These are phyloP conservation scores for Hyphodiscus hymeniophilus DNA, from an alignment of 495 filamentous ascomycete genomes.

Conservation along the genomic window DNA sequence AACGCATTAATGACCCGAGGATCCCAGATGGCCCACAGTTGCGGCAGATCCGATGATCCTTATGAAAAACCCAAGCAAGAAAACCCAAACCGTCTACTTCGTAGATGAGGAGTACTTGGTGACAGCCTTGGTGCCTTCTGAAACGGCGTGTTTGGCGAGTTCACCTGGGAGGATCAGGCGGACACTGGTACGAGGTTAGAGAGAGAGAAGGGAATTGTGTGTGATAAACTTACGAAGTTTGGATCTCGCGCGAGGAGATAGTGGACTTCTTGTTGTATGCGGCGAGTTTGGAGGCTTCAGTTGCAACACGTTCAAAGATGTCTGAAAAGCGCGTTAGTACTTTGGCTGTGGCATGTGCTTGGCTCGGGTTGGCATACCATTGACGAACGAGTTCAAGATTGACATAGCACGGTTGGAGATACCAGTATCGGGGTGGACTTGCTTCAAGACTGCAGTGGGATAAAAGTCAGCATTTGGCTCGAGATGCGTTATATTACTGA, in stretches of 20 bases:
- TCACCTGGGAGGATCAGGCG: constrained; percentile 96
- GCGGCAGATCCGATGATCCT: constrained; percentile 36
- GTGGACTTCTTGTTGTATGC: constrained; percentile 99
- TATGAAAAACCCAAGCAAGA: constrained; percentile 37
- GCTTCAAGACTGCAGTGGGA: constrained; percentile 76
- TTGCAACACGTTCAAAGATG: constrained; percentile 99
- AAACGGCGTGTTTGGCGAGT: constrained; percentile 98
- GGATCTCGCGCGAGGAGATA: constrained; percentile 98
- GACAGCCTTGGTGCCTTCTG: constrained; percentile 98
- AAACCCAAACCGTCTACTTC: constrained; percentile 60
- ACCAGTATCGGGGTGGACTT: constrained; percentile 99
- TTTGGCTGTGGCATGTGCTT: constrained; percentile 7
- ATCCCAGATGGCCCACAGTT: constrained; percentile 54
- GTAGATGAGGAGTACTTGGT: constrained; percentile 99
- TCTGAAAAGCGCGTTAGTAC: constrained; percentile 48
- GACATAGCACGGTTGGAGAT: constrained; percentile 99
- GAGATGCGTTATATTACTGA: constrained; percentile 17
- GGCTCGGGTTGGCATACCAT: constrained; percentile 56
- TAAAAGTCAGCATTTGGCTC: background rate
- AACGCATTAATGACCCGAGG: constrained; percentile 75
- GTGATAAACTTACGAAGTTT: constrained; percentile 67
- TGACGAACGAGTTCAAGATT: constrained; percentile 99
- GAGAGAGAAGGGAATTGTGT: background rate
- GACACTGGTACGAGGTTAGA: constrained; percentile 44
- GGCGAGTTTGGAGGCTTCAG: constrained; percentile 96